Percentiles rank a stretch among this genome's conserved stretches.
phyloP scores from a whole-genome alignment of 2,329 filamentous ascomycete genomes.

The Ceratocystis albifundus region DNA sequence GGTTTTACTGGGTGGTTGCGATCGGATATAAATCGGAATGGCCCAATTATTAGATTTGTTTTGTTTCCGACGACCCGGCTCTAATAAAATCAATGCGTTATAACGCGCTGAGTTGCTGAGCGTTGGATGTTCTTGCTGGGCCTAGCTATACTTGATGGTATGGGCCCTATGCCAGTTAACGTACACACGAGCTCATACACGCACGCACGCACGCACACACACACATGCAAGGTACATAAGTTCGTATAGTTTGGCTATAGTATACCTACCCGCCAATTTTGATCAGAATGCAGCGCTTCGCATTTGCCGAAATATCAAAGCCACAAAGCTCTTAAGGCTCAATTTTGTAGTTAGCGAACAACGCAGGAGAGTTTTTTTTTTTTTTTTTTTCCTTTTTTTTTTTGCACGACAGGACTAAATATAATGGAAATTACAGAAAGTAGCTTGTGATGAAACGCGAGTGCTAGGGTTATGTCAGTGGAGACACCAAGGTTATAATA shows the following conservation, averaged over 20 bases:
- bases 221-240: neutral
- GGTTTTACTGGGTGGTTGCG: neutral
- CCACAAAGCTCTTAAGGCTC: neutral
- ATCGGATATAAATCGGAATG: constrained; percentile 6
- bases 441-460: too few species aligned
- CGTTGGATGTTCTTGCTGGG: too few species aligned
- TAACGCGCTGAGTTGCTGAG: neutral
- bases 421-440: too few species aligned
- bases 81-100: constrained; percentile 4
- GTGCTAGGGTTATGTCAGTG: too few species aligned
- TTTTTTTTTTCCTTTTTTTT: too few species aligned
- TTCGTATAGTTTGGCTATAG: neutral
- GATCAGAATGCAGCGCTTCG: neutral
- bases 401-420: too few species aligned
- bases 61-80: neutral
- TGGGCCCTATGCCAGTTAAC: too few species aligned
- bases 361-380: too few species aligned
- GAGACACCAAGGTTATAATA: too few species aligned
- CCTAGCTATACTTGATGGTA: too few species aligned
- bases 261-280: neutral
- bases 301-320: neutral
- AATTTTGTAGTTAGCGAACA: neutral
- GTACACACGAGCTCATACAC: too few species aligned
- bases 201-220: too few species aligned
- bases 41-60: neutral